A percentile compares a stretch with the other conserved stretches of the same genome.
phyloP scores from a whole-genome alignment of 345 rosid genomes.

The Odontarrhena argentea region DNA sequence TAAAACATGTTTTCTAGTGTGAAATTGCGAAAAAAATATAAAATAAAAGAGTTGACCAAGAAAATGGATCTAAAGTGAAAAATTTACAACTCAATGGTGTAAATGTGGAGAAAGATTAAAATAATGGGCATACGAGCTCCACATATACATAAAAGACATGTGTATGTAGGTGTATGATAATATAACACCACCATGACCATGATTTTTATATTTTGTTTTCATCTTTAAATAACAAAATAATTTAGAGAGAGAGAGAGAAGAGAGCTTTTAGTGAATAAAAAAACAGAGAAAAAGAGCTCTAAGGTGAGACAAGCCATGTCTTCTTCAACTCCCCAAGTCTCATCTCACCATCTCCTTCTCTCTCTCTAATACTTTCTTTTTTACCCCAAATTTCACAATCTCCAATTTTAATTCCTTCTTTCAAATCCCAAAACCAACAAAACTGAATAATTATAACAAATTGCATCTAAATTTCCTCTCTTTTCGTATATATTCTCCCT shows the following conservation, averaged over 20 bases:
- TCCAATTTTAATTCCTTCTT: background rate
- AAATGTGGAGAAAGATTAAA: conserved; percentile 15
- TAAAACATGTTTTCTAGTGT: too few species aligned
- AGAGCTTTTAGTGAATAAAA: conserved; percentile 30
- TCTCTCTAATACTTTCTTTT: conserved; percentile 32
- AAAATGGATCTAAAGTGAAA: conserved; percentile 7
- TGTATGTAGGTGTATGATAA: conserved; percentile 3
- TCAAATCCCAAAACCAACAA: conserved; percentile 19
- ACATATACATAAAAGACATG: conserved; percentile 11
- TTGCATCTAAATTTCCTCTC: conserved; percentile 14
- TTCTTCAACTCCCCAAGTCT: conserved; percentile 45
- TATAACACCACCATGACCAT: background rate
- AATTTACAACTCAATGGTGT: background rate
- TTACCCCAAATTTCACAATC: conserved; percentile 41
- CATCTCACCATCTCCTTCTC: conserved; percentile 40
- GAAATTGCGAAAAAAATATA: background rate
- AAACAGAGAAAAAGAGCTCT: conserved; percentile 50
- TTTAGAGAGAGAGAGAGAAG: conserved; percentile 1
- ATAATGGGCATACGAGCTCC: conserved; percentile 16
- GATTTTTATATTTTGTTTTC: background rate
- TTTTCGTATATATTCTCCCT: conserved; percentile 25
- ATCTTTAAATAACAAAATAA: conserved; percentile 1
- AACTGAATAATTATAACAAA: background rate
- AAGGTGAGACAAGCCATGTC: conserved; percentile 57
- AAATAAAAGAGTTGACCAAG: background rate